Conservation (phyloP, 768 basidiomycete genomes). For the Tricholoma terreum region DNA sequence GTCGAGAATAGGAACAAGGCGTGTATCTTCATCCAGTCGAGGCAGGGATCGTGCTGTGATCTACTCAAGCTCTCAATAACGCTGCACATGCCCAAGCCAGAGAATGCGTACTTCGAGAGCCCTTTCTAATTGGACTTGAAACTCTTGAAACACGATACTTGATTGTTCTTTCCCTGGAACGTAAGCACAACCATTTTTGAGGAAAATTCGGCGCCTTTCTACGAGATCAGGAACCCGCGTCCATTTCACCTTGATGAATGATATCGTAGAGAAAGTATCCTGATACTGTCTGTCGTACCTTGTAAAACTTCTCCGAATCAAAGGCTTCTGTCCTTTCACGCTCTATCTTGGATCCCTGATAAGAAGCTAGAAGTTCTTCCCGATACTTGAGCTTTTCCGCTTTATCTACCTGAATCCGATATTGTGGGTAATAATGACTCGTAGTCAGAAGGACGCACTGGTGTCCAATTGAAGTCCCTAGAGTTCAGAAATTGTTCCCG, state of each 20-base stretch:
- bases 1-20: slow-evolving; percentile 82
- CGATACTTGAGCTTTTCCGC: slow-evolving; percentile 51
- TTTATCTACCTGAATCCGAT: slow-evolving; percentile 41
- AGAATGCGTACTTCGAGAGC: slow-evolving; percentile 65
- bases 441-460: slow-evolving; percentile 36
- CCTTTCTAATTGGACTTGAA: slow-evolving; percentile 65
- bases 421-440: background rate
- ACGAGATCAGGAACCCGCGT: slow-evolving; percentile 92
- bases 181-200: slow-evolving; percentile 84
- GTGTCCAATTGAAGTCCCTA: slow-evolving; percentile 61
- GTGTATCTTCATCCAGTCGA: slow-evolving; percentile 90
- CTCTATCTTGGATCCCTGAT: slow-evolving; percentile 36
- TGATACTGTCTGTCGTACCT: slow-evolving; percentile 42
- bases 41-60: slow-evolving; percentile 83
- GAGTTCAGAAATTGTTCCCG: slow-evolving; percentile 61
- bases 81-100: background rate
- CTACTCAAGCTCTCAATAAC: slow-evolving; percentile 35
- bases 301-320: slow-evolving; percentile 65
- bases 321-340: slow-evolving; percentile 32
- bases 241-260: slow-evolving; percentile 80
- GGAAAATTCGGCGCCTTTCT: slow-evolving; percentile 71
- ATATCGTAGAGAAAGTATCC: background rate
- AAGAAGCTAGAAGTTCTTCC: slow-evolving; percentile 48
- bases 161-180: slow-evolving; percentile 76
- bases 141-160: slow-evolving; percentile 86